A percentile compares a stretch with the other conserved stretches of the same genome.
Conservation (phyloP, 768 basidiomycete genomes). For the Hydnum rufescens region DNA sequence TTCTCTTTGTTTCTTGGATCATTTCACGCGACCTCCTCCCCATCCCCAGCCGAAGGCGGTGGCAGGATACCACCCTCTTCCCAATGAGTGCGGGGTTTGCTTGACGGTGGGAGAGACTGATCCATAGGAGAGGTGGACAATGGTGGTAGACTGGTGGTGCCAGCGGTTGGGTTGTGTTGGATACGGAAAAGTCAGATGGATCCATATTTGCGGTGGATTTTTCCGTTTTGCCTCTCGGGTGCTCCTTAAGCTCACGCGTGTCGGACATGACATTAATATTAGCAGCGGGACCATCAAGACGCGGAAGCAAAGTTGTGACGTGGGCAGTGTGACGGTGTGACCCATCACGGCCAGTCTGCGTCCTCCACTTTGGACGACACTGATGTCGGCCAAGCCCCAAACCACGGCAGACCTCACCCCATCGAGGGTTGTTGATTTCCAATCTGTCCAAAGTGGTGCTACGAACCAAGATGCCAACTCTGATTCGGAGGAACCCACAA, state of each 20-base stretch:
- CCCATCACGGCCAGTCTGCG: no score
- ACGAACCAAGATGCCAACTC: no score
- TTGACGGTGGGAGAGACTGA: background rate
- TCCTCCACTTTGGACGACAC: no score
- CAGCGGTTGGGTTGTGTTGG: background rate
- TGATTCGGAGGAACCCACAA: no score
- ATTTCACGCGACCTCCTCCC: background rate
- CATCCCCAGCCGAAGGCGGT: constrained; percentile 10
- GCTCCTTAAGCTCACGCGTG: background rate
- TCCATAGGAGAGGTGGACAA: background rate
- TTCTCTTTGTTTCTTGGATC: background rate
- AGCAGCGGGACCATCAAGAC: constrained; percentile 22
- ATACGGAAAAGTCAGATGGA: background rate
- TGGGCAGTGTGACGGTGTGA: no score
- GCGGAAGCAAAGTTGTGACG: no score
- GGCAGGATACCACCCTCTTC: background rate
- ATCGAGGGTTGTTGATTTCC: no score
- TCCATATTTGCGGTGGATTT: background rate
- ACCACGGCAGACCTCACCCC: no score
- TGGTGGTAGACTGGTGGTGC: no score
- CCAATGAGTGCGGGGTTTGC: background rate
- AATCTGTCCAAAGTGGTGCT: no score
- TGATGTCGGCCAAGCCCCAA: no score
- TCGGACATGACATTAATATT: no score
- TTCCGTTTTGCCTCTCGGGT: background rate